A percentile compares a stretch with the other conserved stretches of the same genome.
These are phyloP conservation scores for Mesotaenium endlicherianum DNA, from an alignment of 139 green algal genomes.

Conservation along the genomic window DNA sequence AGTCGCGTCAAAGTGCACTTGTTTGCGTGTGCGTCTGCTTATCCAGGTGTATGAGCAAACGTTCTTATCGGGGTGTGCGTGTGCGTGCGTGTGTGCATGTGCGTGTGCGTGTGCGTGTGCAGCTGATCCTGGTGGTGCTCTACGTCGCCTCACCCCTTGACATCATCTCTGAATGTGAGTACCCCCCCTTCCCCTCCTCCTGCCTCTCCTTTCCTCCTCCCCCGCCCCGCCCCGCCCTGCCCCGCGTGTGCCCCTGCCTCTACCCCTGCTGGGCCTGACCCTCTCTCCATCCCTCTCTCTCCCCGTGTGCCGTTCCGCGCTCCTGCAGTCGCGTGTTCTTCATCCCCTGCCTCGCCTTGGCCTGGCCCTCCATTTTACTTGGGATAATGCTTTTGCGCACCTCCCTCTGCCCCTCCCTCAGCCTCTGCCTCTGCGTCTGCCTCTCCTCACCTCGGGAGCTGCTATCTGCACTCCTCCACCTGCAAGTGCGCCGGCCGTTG, in stretches of 20 bases:
- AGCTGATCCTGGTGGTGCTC: constrained; percentile 20
- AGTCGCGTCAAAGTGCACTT: background rate
- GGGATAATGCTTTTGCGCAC: too few relatives aligned
- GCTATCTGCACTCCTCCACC: too few relatives aligned
- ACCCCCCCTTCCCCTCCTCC: background rate
- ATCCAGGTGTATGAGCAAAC: background rate
- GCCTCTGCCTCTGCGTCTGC: background rate
- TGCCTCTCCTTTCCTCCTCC: constrained; percentile 11
- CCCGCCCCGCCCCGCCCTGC: background rate
- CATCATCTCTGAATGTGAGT: constrained; percentile 41
- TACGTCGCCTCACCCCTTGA: constrained; percentile 23
- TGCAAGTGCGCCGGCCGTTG: too few relatives aligned
- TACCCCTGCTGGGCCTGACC: background rate
- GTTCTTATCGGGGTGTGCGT: background rate
- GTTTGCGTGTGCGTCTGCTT: background rate
- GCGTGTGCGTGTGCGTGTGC: background rate
- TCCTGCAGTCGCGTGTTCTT: too few relatives aligned
- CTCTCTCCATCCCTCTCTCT: background rate
- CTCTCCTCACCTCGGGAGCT: too few relatives aligned
- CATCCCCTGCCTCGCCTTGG: too few relatives aligned
- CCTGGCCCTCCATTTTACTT: too few relatives aligned
- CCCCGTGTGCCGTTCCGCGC: too few relatives aligned
- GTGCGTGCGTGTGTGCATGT: too few relatives aligned
- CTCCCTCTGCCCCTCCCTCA: background rate
- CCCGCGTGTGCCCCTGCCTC: background rate